Conservation (phyloP, 2,329 filamentous ascomycete species). For the Microcyclosporella mali region DNA sequence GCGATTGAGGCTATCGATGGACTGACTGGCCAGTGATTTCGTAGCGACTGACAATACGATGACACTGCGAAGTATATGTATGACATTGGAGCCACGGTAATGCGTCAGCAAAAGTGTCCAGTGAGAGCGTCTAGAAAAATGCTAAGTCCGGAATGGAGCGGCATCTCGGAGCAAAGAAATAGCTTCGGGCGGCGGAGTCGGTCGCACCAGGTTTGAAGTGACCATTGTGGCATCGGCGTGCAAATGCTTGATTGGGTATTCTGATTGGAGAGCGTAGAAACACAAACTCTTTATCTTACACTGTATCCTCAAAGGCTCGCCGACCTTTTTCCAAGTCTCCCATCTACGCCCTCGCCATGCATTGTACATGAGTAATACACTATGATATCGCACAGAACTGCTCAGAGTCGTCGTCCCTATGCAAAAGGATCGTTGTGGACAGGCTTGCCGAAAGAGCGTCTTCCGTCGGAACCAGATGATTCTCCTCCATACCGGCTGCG, state of each 20-base stretch:
- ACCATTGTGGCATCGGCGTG: too few species aligned
- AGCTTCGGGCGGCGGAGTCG: too few species aligned
- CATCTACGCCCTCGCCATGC: constrained; percentile 1
- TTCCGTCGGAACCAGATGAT: constrained; percentile 33
- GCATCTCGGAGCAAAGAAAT: too few species aligned
- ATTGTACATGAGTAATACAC: background rate
- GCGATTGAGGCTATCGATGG: too few species aligned
- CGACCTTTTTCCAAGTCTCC: background rate
- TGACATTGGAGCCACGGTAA: too few species aligned
- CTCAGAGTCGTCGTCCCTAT: background rate
- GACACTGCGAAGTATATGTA: too few species aligned
- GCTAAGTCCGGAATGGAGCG: too few species aligned
- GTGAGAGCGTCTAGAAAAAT: too few species aligned
- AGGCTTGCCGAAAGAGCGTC: constrained; percentile 1
- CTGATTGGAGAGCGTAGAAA: constrained; percentile 2
- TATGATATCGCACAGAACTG: background rate
- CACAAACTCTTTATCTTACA: constrained; percentile 1
- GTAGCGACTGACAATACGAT: too few species aligned
- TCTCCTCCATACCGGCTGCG: constrained; percentile 30
- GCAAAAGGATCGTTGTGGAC: constrained; percentile 1
- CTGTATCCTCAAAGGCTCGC: constrained; percentile 1
- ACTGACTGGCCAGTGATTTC: too few species aligned
- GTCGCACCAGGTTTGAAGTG: too few species aligned
- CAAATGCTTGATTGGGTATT: background rate
- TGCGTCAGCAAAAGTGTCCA: too few species aligned